A percentile compares a stretch with the other conserved stretches of the same genome.
phyloP scores from a whole-genome alignment of 257 asterid genomes.

The Haberlea rhodopensis region DNA sequence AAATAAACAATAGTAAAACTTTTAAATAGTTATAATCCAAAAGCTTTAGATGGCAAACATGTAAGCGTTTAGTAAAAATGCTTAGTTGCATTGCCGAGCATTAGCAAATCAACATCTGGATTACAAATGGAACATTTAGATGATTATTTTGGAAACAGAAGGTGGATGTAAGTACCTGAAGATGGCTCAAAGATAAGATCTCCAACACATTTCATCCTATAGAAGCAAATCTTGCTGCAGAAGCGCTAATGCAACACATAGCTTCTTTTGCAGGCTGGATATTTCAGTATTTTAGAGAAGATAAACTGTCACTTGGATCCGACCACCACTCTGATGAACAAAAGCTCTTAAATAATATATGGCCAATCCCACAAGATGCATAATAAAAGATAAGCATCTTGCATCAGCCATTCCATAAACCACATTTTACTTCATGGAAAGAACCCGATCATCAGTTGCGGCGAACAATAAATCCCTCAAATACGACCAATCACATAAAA shows the following conservation, averaged over 20 bases:
- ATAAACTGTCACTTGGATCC: constrained; percentile 18
- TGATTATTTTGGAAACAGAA: background rate
- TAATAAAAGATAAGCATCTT: constrained; percentile 21
- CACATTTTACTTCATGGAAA: constrained; percentile 24
- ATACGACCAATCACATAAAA: constrained; percentile 31
- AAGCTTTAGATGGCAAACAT: background rate
- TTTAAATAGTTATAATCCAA: background rate
- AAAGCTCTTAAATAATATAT: constrained; percentile 26
- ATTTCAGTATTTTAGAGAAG: constrained; percentile 28
- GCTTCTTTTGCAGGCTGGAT: constrained; percentile 24
- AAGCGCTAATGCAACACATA: constrained; percentile 24
- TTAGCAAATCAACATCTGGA: background rate
- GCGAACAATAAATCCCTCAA: constrained; percentile 22
- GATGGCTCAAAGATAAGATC: constrained; percentile 26
- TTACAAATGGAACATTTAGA: background rate
- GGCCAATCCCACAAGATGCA: constrained; percentile 17
- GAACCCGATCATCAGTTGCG: constrained; percentile 23
- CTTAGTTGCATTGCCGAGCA: too few relatives aligned
- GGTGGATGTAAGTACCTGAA: constrained; percentile 31
- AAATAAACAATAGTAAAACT: background rate
- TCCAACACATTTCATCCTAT: constrained; percentile 26
- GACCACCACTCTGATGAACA: constrained; percentile 20
- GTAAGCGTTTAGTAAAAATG: too few relatives aligned
- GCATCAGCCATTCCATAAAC: constrained; percentile 28
- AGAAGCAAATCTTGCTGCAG: constrained; percentile 28